Conservation (phyloP, 129 eudicot genomes). For the Flaveria linearis region DNA sequence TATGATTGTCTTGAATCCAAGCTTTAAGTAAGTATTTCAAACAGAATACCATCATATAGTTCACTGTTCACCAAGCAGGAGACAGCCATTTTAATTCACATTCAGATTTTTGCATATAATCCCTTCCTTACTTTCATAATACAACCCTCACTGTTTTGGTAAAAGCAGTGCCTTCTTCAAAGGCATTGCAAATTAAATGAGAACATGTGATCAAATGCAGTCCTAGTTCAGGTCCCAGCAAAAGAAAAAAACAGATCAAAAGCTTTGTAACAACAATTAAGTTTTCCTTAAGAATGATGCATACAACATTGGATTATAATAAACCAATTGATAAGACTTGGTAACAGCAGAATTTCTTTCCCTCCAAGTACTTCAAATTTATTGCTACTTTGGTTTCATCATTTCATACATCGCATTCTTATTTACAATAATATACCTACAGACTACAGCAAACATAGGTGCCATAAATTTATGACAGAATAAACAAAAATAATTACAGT, state of each 20-base stretch:
- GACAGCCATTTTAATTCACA: slow-evolving; percentile 3
- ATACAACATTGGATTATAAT: neutral
- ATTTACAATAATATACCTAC: neutral
- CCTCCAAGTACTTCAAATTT: neutral
- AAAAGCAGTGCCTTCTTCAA: neutral
- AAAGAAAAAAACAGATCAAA: neutral
- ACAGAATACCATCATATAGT: neutral
- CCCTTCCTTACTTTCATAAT: neutral
- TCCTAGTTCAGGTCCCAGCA: slow-evolving; percentile 5
- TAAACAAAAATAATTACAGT: slow-evolving; percentile 14
- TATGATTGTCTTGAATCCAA: slow-evolving; percentile 16
- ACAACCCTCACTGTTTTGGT: neutral
- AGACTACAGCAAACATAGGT: slow-evolving; percentile 7
- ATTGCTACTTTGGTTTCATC: slow-evolving; percentile 17
- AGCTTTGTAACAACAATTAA: neutral
- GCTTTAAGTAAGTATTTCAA: neutral
- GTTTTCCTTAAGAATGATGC: neutral
- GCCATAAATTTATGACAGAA: neutral
- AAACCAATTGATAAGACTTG: slow-evolving; percentile 5
- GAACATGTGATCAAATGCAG: neutral
- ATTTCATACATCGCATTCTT: neutral
- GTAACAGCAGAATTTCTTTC: slow-evolving; percentile 1
- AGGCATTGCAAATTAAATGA: slow-evolving; percentile 9
- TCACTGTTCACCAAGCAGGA: slow-evolving; percentile 13
- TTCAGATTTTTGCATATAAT: neutral